Base-by-base conservation (phyloP, 2,329 filamentous ascomycete species). In the Ceratocystiopsis sp. region DNA sequence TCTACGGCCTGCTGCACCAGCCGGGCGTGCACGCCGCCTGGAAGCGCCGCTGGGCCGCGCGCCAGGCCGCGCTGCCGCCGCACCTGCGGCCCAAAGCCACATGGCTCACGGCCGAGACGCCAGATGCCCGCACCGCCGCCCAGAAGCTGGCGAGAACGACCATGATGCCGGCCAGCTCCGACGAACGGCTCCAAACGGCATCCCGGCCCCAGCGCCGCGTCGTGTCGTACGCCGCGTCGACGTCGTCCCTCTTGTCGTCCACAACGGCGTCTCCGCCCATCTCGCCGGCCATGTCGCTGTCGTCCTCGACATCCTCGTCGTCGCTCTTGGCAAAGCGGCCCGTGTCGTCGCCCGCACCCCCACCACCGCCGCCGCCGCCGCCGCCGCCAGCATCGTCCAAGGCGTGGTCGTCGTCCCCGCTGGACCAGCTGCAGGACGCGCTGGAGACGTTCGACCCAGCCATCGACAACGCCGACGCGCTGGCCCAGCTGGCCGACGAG, bases 1-100 rank as follows among this genome's bases (percentile, higher is more conserved):
- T 81, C 40, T 77, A 79, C 50, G 76, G 74, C 7, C 61, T 80
- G 12, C 61, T 81, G n/a, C 77, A 79, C 52, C 76, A 81, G 53
- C 69, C 75, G 1, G 65, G 70, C 33, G 69, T 80, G 37, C 67
- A 70, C 48, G 66, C 70, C 42, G 71, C 72, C 5, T 80, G 77
- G 76, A 73, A 75, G 47, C 62, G 65, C 1, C 58, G 78, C 32
- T 63, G 74, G 40, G 59, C 59, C 34, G 61, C 60, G 46, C 67
- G 56, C 32, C 62, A 61, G 44, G 58, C 65, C 39, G 58, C 60
- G 15, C 54, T 66, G n/a, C 60, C 71, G 45, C 55, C 36, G 58
- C 63, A 29, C 59, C 73, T 51, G 68, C 48, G 78, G 48, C 65
- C 71, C 16, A 70, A 76, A 47, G 69, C 72, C 51, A 63, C 73